Evolutionary conservation across 192 early-diverging fungal species (phyloP), one percentile per base, ranked within the genome.

Genomic region (Coemansia umbellata): DNA sequence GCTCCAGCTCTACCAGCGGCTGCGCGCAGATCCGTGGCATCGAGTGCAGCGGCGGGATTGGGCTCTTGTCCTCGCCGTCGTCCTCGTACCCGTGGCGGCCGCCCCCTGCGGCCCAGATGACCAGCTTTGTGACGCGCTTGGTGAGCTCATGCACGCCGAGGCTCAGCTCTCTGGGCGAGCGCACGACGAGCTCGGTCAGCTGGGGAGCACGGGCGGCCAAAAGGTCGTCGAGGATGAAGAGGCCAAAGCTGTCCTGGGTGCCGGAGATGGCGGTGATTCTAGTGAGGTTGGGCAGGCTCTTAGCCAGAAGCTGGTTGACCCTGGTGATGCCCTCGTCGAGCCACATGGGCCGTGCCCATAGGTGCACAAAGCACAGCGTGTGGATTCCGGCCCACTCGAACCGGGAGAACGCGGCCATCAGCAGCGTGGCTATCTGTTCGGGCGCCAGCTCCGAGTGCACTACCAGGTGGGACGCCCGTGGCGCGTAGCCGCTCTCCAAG

Each of bases 401-500:
- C 30, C 26, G 37, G 5, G 40, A 36, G 40, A 74, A 74, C 35
- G 39, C 50, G 17, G 43, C 58, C 21, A 15, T 30, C 10, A 36
- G 27, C 35, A 63, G 17, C 13, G 36, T 41, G 0, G 24, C 27
- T 30, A 66, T 23, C 3, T 55, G n/a, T 6, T 33, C 44, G 0
- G 54, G 33, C 14, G 15, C 42, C 8, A 45, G 9, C 18, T 19
- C 9, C 3, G 22, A 33, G 14, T 47, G 41, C 19, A 74, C 19
- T 9, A 60, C 11, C 13, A 74, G 45, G 3, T 31, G 32, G 0
- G 36, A 33, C 10, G 71, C 50, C 45, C 67, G 62, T 31, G 71
- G 63, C 26, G 71, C 71, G 18, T 67, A 65, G 8, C 71, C 71
- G 60, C 71, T 74, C 23, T 63, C 55, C 11, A 74, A 48, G 1